Evolutionary conservation across 495 filamentous ascomycete species (phyloP).

Genomic region (Talaromyces stipitatus): DNA sequence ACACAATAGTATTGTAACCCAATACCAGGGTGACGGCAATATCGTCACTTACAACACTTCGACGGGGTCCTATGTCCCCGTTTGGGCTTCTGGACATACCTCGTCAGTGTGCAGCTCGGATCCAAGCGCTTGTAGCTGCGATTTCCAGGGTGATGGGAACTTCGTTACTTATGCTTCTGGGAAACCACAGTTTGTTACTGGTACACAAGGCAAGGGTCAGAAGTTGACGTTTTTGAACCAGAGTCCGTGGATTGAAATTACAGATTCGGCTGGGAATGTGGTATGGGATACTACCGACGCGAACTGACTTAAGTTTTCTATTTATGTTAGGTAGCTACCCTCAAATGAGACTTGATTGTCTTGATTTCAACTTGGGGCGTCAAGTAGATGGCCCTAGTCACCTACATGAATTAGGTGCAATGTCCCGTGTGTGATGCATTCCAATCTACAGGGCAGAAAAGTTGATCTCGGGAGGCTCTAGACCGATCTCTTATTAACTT

Average conservation of each 20-base stretch:
- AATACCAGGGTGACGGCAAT: constrained; percentile 5
- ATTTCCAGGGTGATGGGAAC: neutral
- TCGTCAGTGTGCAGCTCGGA: neutral
- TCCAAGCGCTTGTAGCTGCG: neutral
- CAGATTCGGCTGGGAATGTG: neutral
- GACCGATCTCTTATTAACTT: no score
- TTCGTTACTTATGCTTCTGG: neutral
- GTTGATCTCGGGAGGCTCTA: no score
- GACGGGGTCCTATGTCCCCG: neutral
- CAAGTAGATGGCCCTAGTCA: no score
- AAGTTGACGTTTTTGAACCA: constrained; percentile 3
- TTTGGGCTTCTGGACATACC: constrained; percentile 5
- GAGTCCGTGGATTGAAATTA: constrained; percentile 5
- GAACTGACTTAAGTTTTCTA: neutral
- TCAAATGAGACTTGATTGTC: neutral
- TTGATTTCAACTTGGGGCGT: no score
- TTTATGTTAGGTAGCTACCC: neutral
- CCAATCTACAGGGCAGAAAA: no score
- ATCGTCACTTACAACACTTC: constrained; percentile 7
- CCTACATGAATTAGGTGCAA: no score
- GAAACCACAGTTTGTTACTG: neutral
- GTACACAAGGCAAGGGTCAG: neutral
- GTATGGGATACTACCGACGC: constrained; percentile 3
- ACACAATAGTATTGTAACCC: neutral
- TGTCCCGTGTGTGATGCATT: no score